Evolutionary conservation across 2,329 filamentous ascomycete species (phyloP).

Genomic region (Seiridium unicorne): DNA sequence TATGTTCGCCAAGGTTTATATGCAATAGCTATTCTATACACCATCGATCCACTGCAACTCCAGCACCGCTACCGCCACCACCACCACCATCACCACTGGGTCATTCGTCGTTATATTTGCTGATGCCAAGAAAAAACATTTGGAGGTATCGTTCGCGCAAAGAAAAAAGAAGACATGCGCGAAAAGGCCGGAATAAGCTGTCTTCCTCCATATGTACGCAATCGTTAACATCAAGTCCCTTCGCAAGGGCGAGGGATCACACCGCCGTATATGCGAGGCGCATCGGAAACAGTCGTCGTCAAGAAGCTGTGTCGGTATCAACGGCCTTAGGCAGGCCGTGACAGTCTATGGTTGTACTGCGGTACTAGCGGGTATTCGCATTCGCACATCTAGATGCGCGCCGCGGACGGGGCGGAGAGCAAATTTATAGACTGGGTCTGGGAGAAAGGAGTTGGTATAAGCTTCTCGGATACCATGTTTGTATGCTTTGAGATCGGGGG

Average conservation of each 20-base stretch:
- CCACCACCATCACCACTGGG: too few species aligned
- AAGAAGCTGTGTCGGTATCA: background rate
- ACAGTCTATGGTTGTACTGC: background rate
- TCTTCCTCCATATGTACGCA: background rate
- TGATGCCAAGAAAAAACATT: constrained; percentile 18
- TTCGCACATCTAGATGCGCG: background rate
- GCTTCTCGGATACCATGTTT: background rate
- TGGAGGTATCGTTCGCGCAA: constrained; percentile 26
- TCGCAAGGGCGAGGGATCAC: background rate
- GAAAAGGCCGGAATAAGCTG: background rate
- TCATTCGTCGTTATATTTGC: constrained; percentile 14
- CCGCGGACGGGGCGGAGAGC: background rate
- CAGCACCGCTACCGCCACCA: too few species aligned
- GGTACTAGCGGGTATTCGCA: background rate
- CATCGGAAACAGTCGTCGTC: background rate
- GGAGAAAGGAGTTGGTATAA: constrained; percentile 1
- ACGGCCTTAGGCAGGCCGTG: background rate
- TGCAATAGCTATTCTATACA: too few species aligned
- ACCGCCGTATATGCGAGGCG: background rate
- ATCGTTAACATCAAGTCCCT: background rate
- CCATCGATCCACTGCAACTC: too few species aligned
- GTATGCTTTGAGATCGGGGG: background rate
- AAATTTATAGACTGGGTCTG: background rate
- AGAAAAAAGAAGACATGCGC: constrained; percentile 11
- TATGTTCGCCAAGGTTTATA: too few species aligned